Base-by-base conservation (phyloP, 495 filamentous ascomycete genomes). In the Friedmanniomyces simplex region DNA sequence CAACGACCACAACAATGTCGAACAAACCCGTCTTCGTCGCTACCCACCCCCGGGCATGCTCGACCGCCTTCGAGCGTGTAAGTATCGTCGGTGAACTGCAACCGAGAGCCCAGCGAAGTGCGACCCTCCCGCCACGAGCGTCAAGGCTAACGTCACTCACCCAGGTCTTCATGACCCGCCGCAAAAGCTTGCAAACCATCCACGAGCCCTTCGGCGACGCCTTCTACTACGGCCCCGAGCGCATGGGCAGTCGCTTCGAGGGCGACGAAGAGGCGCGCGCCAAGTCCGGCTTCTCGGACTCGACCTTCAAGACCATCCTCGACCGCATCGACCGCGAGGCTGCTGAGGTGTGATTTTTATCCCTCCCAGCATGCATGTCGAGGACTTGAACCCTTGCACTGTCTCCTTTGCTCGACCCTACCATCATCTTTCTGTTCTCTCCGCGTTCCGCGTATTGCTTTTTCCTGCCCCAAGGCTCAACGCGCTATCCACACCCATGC, bases 201-300 rank as follows among this genome's bases (percentile, higher is more conserved):
- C 93, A 98, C 68, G 93, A 98, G 70, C 93, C 93, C 0, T 96
- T 96, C 64, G 93, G 93, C 16, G 93, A 98, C 68, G 87, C 90
- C 55, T 98, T 88, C 71, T 96, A 98, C 72, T 96, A 84, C 65
- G 91, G 91, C 24, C 89, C 90, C 0, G 93, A 98, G 72, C 76
- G 89, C 43, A 77, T 96, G 55, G 83, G 84, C 63, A 71, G 77
- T 39, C 76, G 91, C 63, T 98, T 85, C 61, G 83, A 81, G 54
- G 66, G 85, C 26, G 87, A 96, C 65, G 81, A 84, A 66, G 72
- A 81, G 58, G 80, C 73, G 20, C 79, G 93, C 58, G 55, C 78
- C 42, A 77, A 81, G 48, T 90, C 82, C 62, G 91, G 91, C 34
- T 94, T 93, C 71, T 75, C 78, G 48, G 65, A 85, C 21, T 81